A percentile compares a stretch with the other conserved stretches of the same genome.
Conservation (phyloP, 345 rosid species). For the Orychophragmus violaceus region DNA sequence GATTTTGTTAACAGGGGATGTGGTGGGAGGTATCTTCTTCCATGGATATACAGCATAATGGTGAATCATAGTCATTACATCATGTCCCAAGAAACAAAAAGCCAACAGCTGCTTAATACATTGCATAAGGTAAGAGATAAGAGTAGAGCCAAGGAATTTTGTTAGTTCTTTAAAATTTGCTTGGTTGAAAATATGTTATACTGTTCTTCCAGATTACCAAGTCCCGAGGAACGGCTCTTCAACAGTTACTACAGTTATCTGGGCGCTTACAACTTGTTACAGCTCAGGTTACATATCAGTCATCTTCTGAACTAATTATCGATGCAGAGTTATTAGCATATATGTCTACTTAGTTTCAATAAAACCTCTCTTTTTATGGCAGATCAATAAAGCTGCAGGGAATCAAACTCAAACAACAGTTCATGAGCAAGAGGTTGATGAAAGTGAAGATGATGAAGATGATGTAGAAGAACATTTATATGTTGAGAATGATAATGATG, state of each 20-base stretch:
- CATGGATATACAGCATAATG: conserved; percentile 78
- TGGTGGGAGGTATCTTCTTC: conserved; percentile 51
- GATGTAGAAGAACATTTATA: conserved; percentile 55
- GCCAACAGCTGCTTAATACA: conserved; percentile 43
- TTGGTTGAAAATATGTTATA: background rate
- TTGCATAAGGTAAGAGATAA: conserved; percentile 49
- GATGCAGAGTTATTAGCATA: background rate
- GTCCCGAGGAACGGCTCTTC: conserved; percentile 53
- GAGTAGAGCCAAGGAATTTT: conserved; percentile 1
- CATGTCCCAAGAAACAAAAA: conserved; percentile 44
- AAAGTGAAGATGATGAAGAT: conserved; percentile 54
- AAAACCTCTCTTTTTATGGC: conserved; percentile 9
- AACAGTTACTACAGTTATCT: conserved; percentile 63
- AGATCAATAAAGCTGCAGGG: conserved; percentile 63
- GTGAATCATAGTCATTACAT: conserved; percentile 55
- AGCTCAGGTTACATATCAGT: conserved; percentile 54
- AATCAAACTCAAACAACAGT: conserved; percentile 27
- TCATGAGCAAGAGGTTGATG: conserved; percentile 35
- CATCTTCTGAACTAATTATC: background rate
- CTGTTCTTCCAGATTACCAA: conserved; percentile 45
- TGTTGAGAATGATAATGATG: conserved; percentile 61
- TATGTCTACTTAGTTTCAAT: background rate
- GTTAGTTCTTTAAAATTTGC: background rate
- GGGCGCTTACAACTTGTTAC: conserved; percentile 80
- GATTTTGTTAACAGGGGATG: conserved; percentile 42